Evolutionary conservation across 1,284 basidiomycete genomes (phyloP).

Genomic region (Cryptococcus jaspeensis): DNA sequence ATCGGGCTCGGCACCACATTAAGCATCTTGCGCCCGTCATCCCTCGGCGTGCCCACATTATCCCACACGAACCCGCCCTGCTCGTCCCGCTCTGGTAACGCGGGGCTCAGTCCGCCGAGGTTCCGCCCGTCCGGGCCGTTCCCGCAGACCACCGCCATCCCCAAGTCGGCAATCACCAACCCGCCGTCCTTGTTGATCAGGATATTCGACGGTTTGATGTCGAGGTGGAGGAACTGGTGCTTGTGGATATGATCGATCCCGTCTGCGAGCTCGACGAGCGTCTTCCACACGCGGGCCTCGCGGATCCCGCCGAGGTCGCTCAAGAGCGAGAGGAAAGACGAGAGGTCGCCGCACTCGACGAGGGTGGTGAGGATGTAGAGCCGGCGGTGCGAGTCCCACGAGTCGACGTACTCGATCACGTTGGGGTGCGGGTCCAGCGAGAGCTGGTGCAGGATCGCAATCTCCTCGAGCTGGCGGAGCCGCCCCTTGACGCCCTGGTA

Average conservation of each 20-base stretch:
- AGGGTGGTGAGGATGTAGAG: constrained; percentile 90
- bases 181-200: constrained; percentile 83
- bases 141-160: constrained; percentile 65
- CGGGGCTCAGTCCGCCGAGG: constrained; percentile 25
- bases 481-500: constrained; percentile 86
- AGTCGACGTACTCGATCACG: constrained; percentile 83
- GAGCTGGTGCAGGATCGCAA: constrained; percentile 80
- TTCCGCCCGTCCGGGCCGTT: constrained; percentile 44
- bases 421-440: constrained; percentile 63
- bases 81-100: constrained; percentile 57
- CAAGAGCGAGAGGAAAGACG: constrained; percentile 83
- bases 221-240: constrained; percentile 84
- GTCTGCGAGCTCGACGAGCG: constrained; percentile 74
- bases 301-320: constrained; percentile 79
- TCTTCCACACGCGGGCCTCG: constrained; percentile 95
- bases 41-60: constrained; percentile 22
- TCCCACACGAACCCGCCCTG: constrained; percentile 39
- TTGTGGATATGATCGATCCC: constrained; percentile 85
- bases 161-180: constrained; percentile 96
- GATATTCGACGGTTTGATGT: constrained; percentile 83
- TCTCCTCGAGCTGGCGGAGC: constrained; percentile 88
- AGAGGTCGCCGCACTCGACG: constrained; percentile 87
- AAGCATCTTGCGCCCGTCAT: background rate
- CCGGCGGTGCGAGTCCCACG: constrained; percentile 89
- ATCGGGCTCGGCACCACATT: constrained; percentile 29